Evolutionary conservation across 2,329 filamentous ascomycete species (phyloP).

Genomic region (Chlorencoelia australis): DNA sequence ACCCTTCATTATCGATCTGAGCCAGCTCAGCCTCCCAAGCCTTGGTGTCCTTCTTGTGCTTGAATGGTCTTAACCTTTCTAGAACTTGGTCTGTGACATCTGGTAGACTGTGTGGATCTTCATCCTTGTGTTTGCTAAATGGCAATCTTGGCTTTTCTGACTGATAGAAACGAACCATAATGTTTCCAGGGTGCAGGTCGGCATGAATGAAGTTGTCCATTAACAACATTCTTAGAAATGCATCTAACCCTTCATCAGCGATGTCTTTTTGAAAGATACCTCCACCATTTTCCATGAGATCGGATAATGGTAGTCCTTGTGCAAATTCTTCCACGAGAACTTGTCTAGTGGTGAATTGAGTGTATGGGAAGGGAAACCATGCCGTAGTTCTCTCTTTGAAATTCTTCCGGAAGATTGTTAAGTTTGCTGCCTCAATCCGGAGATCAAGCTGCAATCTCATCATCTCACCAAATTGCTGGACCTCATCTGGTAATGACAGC

Average conservation of each 20-base stretch:
- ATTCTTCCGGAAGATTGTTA: constrained; percentile 78
- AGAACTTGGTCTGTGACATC: constrained; percentile 87
- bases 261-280: constrained; percentile 92
- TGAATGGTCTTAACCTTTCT: constrained; percentile 64
- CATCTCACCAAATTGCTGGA: constrained; percentile 92
- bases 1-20: constrained; percentile 77
- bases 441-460: constrained; percentile 96
- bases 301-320: constrained; percentile 81
- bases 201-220: constrained; percentile 98
- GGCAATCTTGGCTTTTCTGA: constrained; percentile 61
- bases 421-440: constrained; percentile 85
- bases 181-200: constrained; percentile 93
- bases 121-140: constrained; percentile 29
- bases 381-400: constrained; percentile 84
- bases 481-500: constrained; percentile 92
- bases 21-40: constrained; percentile 67
- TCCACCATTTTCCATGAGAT: constrained; percentile 84
- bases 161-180: constrained; percentile 98
- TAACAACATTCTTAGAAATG: constrained; percentile 91
- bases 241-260: constrained; percentile 87
- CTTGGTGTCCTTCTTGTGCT: constrained; percentile 47
- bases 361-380: constrained; percentile 95
- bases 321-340: constrained; percentile 94
- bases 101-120: constrained; percentile 38
- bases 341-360: constrained; percentile 82